These are phyloP conservation scores for Simmondsia chinensis DNA, from an alignment of 148 eudicot species.

Conservation along the genomic window DNA sequence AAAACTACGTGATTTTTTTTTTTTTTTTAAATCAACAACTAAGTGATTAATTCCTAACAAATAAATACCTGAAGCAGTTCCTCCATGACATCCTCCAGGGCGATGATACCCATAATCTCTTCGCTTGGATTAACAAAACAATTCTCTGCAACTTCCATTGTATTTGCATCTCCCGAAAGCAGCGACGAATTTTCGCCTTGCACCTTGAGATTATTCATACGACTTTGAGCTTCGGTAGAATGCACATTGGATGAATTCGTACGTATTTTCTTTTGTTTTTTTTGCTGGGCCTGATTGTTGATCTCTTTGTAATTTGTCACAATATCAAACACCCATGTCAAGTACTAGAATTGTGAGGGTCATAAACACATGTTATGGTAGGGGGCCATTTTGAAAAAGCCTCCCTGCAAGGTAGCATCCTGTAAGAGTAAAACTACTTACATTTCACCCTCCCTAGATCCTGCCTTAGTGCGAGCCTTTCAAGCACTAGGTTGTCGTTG, in stretches of 20 bases:
- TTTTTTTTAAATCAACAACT: no score
- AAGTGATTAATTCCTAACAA: neutral
- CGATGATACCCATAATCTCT: constrained; percentile 65
- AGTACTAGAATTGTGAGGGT: no score
- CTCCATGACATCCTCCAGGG: constrained; percentile 90
- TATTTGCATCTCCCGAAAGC: constrained; percentile 11
- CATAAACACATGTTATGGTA: no score
- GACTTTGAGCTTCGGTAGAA: constrained; percentile 23
- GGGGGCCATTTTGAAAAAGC: no score
- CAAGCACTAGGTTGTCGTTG: no score
- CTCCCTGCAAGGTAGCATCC: no score
- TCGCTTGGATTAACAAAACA: constrained; percentile 26
- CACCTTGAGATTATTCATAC: constrained; percentile 14
- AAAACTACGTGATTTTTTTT: no score
- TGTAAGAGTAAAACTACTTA: no score
- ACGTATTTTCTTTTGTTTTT: constrained; percentile 14
- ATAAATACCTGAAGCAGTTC: constrained; percentile 67
- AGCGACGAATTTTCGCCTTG: constrained; percentile 4
- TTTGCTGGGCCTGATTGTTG: constrained; percentile 9
- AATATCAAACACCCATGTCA: constrained; percentile 1
- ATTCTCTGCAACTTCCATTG: constrained; percentile 15
- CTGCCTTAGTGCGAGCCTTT: no score
- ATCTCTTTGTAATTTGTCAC: constrained; percentile 7
- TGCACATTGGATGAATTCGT: constrained; percentile 23
- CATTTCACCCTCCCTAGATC: no score